Conservation (phyloP, 352 stramenopile genomes). For the Pythium insidiosum region DNA sequence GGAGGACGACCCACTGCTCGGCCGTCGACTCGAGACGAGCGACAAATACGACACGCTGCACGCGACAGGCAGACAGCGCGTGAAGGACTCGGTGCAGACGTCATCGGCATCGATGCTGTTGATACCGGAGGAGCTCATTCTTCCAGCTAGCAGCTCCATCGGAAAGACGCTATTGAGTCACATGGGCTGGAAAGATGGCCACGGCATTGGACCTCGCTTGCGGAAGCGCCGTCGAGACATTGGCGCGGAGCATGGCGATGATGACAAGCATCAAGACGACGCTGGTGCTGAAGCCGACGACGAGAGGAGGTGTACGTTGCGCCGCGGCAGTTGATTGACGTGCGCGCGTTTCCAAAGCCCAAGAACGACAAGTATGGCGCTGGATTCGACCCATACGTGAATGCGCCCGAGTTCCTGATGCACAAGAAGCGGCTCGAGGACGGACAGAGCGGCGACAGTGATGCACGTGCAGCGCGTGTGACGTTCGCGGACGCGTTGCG, state of each 20-base stretch:
- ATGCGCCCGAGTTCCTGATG: constrained; percentile 61
- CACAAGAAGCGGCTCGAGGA: constrained; percentile 34
- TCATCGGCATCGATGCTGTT: constrained; percentile 2
- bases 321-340: constrained; percentile 45
- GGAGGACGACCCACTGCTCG: constrained; percentile 87
- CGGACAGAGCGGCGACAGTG: not conserved
- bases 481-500: constrained; percentile 68
- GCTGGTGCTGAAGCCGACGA: constrained; percentile 1
- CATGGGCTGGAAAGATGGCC: constrained; percentile 90
- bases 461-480: constrained; percentile 8
- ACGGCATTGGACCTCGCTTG: constrained; percentile 75
- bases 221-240: constrained; percentile 35
- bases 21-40: constrained; percentile 63
- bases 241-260: constrained; percentile 3
- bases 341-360: constrained; percentile 45
- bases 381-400: constrained; percentile 67
- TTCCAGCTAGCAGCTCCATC: constrained; percentile 65
- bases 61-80: constrained; percentile 17
- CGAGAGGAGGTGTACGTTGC: constrained; percentile 35
- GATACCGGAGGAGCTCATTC: constrained; percentile 70
- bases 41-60: constrained; percentile 59
- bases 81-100: constrained; percentile 11
- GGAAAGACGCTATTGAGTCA: constrained; percentile 72
- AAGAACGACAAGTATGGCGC: constrained; percentile 73
- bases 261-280: constrained; percentile 1